Evolutionary conservation across 176 grass and related monocot species (phyloP).

Genomic region (Eleusine coracana): DNA sequence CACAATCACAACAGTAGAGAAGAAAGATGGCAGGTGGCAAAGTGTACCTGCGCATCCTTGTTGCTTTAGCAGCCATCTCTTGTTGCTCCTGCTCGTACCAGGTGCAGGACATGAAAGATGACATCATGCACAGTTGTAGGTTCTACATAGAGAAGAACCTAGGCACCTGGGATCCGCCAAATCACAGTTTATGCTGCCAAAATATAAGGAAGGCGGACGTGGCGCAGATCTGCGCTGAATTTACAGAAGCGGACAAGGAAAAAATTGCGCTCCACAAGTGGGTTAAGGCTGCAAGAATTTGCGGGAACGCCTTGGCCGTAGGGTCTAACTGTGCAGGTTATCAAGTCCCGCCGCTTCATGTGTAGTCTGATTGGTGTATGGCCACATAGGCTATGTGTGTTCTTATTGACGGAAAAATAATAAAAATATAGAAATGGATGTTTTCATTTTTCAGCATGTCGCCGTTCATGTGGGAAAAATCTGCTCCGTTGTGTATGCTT

Average conservation of each 20-base stretch:
- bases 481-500: no score
- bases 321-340: constrained; percentile 1
- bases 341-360: background rate
- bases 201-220: background rate
- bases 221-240: background rate
- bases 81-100: background rate
- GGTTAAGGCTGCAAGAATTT: background rate
- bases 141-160: background rate
- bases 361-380: background rate
- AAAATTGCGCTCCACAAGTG: background rate
- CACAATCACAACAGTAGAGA: background rate
- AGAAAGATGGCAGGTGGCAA: background rate
- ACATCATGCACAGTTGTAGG: background rate
- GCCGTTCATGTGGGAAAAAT: no score
- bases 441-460: no score
- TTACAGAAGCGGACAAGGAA: background rate
- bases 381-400: background rate
- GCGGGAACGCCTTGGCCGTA: background rate
- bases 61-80: background rate
- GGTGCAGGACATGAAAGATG: background rate
- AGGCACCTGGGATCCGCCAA: rapidly evolving
- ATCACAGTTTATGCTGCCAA: background rate
- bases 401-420: background rate
- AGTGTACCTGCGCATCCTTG: background rate
- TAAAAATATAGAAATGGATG: no score